Percentiles rank a stretch among this genome's conserved stretches.
Conservation (phyloP, 768 basidiomycete species). For the Mycena amicta region DNA sequence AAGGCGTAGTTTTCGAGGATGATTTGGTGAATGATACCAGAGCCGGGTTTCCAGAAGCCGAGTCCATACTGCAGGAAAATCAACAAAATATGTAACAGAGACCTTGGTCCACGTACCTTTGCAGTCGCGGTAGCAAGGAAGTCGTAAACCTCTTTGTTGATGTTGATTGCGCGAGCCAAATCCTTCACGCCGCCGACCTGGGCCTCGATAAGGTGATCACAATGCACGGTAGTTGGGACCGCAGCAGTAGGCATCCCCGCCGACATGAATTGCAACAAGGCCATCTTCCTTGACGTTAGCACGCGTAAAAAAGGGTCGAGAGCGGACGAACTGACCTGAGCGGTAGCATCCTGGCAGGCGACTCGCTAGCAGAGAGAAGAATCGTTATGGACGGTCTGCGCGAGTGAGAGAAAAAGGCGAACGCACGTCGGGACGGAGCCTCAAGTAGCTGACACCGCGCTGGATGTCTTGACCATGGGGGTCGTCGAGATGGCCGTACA, state of each 20-base stretch:
- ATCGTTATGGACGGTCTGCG: not conserved
- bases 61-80: slow-evolving; percentile 76
- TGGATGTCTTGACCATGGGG: slow-evolving; percentile 88
- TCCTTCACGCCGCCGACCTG: slow-evolving; percentile 94
- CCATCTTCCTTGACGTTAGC: slow-evolving; percentile 75
- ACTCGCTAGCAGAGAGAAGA: slow-evolving; percentile 58
- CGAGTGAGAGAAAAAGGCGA: slow-evolving; percentile 10
- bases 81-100: not conserved
- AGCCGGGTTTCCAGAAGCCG: slow-evolving; percentile 99
- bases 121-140: slow-evolving; percentile 97
- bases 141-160: slow-evolving; percentile 99
- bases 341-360: slow-evolving; percentile 90
- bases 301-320: slow-evolving; percentile 20
- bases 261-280: slow-evolving; percentile 99
- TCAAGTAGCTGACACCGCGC: slow-evolving; percentile 93
- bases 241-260: slow-evolving; percentile 98
- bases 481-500: slow-evolving; percentile 98
- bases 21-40: slow-evolving; percentile 99
- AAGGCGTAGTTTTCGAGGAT: slow-evolving; percentile 99
- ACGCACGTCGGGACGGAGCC: slow-evolving; percentile 95
- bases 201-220: slow-evolving; percentile 98
- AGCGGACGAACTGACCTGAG: slow-evolving; percentile 56
- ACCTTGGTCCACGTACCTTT: slow-evolving; percentile 52
- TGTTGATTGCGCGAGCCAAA: slow-evolving; percentile 86
- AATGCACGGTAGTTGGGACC: slow-evolving; percentile 98